These are phyloP conservation scores for Tephrocybe rancida DNA, from an alignment of 768 basidiomycete species.

Conservation along the genomic window DNA sequence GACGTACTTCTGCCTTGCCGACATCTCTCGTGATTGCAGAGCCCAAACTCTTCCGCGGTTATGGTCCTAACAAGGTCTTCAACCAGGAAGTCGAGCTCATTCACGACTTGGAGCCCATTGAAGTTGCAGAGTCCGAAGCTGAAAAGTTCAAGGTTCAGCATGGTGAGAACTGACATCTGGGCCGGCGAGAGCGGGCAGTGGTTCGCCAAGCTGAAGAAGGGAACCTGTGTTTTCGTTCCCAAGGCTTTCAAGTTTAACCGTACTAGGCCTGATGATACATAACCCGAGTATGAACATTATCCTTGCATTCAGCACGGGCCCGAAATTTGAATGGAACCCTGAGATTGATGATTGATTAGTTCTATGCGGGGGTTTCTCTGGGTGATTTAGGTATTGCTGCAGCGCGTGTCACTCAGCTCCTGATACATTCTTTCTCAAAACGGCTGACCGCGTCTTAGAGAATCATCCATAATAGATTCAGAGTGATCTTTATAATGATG, in stretches of 20 bases:
- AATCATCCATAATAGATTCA: no score
- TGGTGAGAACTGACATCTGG: slow-evolving; percentile 96
- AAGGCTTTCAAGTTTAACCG: slow-evolving; percentile 96
- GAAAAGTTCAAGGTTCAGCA: slow-evolving; percentile 96
- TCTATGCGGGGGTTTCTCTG: no score
- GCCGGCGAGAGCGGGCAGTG: slow-evolving; percentile 89
- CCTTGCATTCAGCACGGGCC: no score
- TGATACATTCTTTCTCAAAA: no score
- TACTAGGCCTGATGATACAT: no score
- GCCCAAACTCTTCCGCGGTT: slow-evolving; percentile 97
- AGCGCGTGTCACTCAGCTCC: no score
- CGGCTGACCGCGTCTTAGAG: no score
- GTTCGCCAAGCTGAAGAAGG: slow-evolving; percentile 99
- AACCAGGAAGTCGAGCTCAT: slow-evolving; percentile 96
- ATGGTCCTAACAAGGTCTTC: slow-evolving; percentile 96
- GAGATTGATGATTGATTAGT: no score
- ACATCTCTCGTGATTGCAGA: slow-evolving; percentile 50
- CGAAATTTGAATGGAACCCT: no score
- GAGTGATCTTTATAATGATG: no score
- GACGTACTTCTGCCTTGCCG: not conserved
- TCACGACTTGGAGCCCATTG: slow-evolving; percentile 95
- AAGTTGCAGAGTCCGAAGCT: slow-evolving; percentile 89
- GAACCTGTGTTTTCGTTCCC: slow-evolving; percentile 88
- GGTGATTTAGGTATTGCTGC: no score
- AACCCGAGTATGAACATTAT: no score